Conservation (phyloP, 1,139 yeast genomes). For the Candida smagusa region DNA sequence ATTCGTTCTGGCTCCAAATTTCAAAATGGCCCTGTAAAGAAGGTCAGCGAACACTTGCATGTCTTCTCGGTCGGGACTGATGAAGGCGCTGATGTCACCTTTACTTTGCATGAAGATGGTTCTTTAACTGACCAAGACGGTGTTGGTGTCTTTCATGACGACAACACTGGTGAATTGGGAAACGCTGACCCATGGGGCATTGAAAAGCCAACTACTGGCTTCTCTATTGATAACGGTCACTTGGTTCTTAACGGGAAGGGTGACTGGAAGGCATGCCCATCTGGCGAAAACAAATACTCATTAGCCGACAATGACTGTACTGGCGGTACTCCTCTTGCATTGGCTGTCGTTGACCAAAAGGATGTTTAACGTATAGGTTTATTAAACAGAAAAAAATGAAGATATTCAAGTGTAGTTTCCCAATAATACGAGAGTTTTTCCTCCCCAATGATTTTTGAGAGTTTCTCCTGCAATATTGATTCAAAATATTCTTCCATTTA, state of each 20-base stretch:
- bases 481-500: no score
- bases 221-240: conserved; percentile 20
- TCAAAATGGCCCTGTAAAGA: conserved; percentile 22
- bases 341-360: conserved; percentile 12
- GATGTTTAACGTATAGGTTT: not conserved
- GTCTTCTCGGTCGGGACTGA: conserved; percentile 33
- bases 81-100: conserved; percentile 22
- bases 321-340: conserved; percentile 26
- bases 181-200: conserved; percentile 27
- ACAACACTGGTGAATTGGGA: conserved; percentile 28
- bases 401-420: no score
- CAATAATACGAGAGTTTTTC: no score
- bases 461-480: no score
- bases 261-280: conserved; percentile 27
- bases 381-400: no score
- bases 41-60: conserved; percentile 27
- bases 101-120: conserved; percentile 23
- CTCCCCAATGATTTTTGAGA: no score
- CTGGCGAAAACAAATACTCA: conserved; percentile 22
- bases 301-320: conserved; percentile 24
- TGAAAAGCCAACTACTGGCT: conserved; percentile 23
- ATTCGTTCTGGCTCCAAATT: conserved; percentile 21
- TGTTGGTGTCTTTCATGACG: conserved; percentile 22
- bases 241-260: conserved; percentile 21
- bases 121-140: conserved; percentile 29